Conservation (phyloP, 2,329 filamentous ascomycete genomes). For the Didymellaceae sp. region DNA sequence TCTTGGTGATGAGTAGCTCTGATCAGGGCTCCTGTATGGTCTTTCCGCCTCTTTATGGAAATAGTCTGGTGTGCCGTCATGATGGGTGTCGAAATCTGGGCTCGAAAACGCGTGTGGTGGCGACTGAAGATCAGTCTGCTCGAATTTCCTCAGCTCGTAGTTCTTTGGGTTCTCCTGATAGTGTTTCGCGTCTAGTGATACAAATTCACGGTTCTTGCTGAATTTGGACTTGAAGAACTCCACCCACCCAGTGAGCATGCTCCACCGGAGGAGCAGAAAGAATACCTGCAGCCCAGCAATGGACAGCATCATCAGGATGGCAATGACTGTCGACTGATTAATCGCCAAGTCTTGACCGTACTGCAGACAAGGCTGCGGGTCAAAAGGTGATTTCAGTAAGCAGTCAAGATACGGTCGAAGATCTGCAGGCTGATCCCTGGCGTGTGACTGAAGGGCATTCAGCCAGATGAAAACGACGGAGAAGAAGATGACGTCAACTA, state of each 20-base stretch:
- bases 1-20: constrained; percentile 53
- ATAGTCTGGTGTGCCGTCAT: constrained; percentile 43
- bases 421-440: constrained; percentile 61
- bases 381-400: constrained; percentile 62
- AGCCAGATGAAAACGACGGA: constrained; percentile 88
- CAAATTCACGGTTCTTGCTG: constrained; percentile 76
- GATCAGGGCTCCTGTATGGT: constrained; percentile 46
- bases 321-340: constrained; percentile 76
- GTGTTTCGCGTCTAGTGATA: constrained; percentile 77
- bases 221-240: constrained; percentile 64
- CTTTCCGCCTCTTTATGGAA: constrained; percentile 47
- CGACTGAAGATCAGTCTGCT: constrained; percentile 29
- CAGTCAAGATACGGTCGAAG: constrained; percentile 74
- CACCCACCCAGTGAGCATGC: constrained; percentile 86
- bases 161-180: constrained; percentile 40
- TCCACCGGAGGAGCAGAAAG: constrained; percentile 78
- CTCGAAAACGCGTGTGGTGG: constrained; percentile 39
- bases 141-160: constrained; percentile 47
- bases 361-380: constrained; percentile 71
- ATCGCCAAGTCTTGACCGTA: constrained; percentile 69
- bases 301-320: constrained; percentile 81
- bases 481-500: constrained; percentile 93
- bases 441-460: constrained; percentile 65
- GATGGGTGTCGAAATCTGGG: constrained; percentile 28
- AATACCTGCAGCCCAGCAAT: constrained; percentile 85